These are phyloP conservation scores for Delonix regia DNA, from an alignment of 306 rosid genomes.

Conservation along the genomic window DNA sequence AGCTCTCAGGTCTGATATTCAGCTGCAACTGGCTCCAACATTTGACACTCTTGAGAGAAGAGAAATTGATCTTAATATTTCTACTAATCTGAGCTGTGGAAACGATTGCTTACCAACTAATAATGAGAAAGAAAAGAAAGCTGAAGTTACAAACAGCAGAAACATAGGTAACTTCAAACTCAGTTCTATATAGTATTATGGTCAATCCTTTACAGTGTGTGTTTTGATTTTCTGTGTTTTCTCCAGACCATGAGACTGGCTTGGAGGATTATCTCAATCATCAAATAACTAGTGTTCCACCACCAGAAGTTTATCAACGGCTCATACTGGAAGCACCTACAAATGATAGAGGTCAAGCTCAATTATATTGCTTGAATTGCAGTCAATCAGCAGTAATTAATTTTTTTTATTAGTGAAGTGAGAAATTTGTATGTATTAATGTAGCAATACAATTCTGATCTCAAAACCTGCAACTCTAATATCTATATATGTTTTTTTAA, in stretches of 20 bases:
- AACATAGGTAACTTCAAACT: constrained; percentile 45
- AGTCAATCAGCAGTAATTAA: not conserved
- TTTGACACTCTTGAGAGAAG: constrained; percentile 26
- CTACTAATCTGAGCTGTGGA: constrained; percentile 25
- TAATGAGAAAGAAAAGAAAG: constrained; percentile 40
- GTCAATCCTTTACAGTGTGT: not conserved
- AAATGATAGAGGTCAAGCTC: constrained; percentile 41
- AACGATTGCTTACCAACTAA: constrained; percentile 16
- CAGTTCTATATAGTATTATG: constrained; percentile 15
- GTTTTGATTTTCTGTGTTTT: constrained; percentile 29
- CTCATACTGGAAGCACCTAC: constrained; percentile 37
- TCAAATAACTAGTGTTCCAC: constrained; percentile 30
- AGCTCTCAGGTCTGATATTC: constrained; percentile 34
- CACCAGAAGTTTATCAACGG: constrained; percentile 32
- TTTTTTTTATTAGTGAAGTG: not conserved
- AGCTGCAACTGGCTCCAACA: constrained; percentile 40
- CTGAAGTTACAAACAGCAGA: constrained; percentile 30
- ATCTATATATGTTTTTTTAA: constrained; percentile 3
- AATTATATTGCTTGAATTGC: constrained; percentile 1
- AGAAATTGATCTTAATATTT: constrained; percentile 29
- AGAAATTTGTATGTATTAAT: not conserved
- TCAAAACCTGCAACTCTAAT: constrained; percentile 35
- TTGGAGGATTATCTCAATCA: constrained; percentile 23
- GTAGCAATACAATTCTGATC: constrained; percentile 25
- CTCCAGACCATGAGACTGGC: constrained; percentile 46